phyloP scores from a whole-genome alignment of 2,329 filamentous ascomycete species.

The Ambrosiella beaveri region DNA sequence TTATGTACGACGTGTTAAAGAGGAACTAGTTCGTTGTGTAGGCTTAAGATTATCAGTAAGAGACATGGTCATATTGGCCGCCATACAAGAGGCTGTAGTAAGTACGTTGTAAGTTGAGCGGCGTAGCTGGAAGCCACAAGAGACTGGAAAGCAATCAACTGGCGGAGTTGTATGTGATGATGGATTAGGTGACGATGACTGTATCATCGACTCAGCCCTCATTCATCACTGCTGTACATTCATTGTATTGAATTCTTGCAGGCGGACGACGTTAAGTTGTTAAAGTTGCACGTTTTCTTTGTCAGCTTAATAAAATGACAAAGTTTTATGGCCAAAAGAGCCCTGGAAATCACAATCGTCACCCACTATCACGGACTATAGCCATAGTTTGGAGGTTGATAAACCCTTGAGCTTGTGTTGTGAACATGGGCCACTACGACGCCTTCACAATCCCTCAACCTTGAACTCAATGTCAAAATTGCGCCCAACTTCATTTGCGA shows the following conservation, averaged over 20 bases:
- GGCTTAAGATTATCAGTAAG: background rate
- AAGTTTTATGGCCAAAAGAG: background rate
- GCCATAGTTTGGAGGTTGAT: background rate
- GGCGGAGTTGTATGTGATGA: conserved; percentile 6
- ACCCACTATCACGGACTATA: background rate
- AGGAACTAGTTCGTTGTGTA: background rate
- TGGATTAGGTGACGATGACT: background rate
- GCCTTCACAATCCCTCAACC: background rate
- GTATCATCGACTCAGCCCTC: background rate
- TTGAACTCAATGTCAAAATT: background rate
- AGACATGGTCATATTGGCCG: background rate
- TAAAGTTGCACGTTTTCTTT: background rate
- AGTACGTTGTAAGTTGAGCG: background rate
- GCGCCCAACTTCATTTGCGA: background rate
- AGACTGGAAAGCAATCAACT: background rate
- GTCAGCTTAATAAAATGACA: background rate
- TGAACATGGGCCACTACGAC: background rate
- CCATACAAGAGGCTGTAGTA: background rate
- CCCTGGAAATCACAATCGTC: background rate
- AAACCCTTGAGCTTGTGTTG: background rate
- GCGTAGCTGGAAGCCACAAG: conserved; percentile 9
- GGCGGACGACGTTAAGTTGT: background rate
- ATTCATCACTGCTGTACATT: background rate
- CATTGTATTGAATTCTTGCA: background rate
- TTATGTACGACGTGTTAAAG: background rate